Evolutionary conservation across 176 grass and related monocot genomes (phyloP), one percentile per base, ranked within the genome.

Genomic region (Musa troglodytarum): DNA sequence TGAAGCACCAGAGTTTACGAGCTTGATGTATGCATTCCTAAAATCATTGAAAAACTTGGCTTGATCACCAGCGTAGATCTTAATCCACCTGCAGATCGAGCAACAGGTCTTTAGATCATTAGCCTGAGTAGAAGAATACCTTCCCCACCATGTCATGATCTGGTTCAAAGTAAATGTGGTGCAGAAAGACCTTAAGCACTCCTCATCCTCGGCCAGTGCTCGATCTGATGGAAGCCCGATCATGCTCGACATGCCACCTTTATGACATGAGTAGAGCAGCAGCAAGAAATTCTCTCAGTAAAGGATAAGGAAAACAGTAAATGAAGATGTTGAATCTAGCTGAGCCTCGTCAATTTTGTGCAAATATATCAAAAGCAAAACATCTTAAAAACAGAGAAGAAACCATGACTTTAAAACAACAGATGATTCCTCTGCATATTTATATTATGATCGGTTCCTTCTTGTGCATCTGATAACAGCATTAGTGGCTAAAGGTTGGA

Each of bases 211-310:
- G 1, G 83, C 75, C 34, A 98, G 80, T 59, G 88, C 88, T 79
- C 94, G 82, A 71, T 98, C 90, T 51, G 88, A 91, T 23, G 63
- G 88, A 68, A 98, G 68, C 55, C 90, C 90, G 52, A 93, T 79
- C 88, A 96, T 96, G 80, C 68, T 80, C n/a, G 82, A 66, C 90
- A 93, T 93, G 21, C 78, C 88, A 91, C 74, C 88, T 98, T 19
- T 72, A 56, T 59, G 17, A 28, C 74, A 76, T 74, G 74, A 28
- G 76, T 62, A 74, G 9, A 74, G 22, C 21, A 34, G 16, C 49
- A 74, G 21, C 2, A 21, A 70, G 51, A 9, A 2, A 20, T 50
- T 70, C 9, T 12, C 8, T 1, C 1, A 20, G 17, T n/a, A 9
- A 69, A 50, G 25, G 6, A 70, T 8, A 50, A 19, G 11, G 2